Evolutionary conservation across 139 green algal species (phyloP), one percentile per base, ranked within the genome.

Genomic region (Tetradesmus lagerheimii): DNA sequence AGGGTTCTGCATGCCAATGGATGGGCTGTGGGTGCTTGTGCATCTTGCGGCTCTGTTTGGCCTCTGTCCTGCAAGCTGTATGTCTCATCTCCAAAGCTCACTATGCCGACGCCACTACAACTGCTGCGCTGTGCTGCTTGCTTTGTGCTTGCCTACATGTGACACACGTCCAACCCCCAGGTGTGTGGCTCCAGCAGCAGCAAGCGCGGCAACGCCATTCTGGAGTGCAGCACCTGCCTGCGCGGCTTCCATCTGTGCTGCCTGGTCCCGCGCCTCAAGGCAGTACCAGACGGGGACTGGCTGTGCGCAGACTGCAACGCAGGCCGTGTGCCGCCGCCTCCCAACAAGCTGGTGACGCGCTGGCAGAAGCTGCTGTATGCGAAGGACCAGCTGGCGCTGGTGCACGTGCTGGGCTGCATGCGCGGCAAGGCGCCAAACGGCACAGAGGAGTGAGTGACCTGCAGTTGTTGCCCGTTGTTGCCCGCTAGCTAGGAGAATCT

Each of bases 151-250:
- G 18, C 8, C 12, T 14, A 62, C 12, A 11, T 20, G 12, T 62
- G 47, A 18, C 47, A 23, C 47, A 62, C 47, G 47, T 20, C 47
- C 18, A 11, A 62, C 47, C 57, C 8, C 2, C 64, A 88, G 83
- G 83, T 88, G 38, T 88, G 83, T 41, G 27, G 37, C 64, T 66
- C 37, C 62, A 88, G 83, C 83, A 81, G 27, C 29, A 67, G 71
- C 35, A 80, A n/a, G 38, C 29, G 83, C 6, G 83, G 37, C 62
- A 88, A 88, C 20, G 38, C 53, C 50, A 96, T 99, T 92, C 87
- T 99, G 31, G 97, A 99, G 92, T 99, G 97, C 90, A 93, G 96
- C 90, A 87, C 89, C 39, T 99, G 97, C 94, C 93, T 99, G 57
- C 57, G 93, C 16, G 96, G 96, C 47, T 99, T 96, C 92, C 97